These are phyloP conservation scores for Geotrichum citri-aurantii DNA, from an alignment of 1,139 yeast genomes.

Conservation along the genomic window DNA sequence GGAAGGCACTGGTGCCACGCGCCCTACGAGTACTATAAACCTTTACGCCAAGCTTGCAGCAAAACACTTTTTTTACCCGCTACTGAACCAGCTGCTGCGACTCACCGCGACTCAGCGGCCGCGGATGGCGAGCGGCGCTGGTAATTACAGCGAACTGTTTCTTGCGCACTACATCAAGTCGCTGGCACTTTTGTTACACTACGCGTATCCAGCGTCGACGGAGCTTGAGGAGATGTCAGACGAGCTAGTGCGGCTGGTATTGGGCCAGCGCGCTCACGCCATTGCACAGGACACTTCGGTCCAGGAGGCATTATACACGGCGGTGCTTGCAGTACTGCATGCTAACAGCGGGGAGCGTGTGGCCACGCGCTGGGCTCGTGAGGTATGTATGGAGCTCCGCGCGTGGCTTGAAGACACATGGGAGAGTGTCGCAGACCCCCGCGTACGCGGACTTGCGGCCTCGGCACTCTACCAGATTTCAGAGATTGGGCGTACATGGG, in stretches of 20 bases:
- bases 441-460: constrained; percentile 46
- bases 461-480: constrained; percentile 43
- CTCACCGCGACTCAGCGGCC: constrained; percentile 18
- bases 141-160: constrained; percentile 51
- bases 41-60: constrained; percentile 45
- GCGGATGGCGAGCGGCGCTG: constrained; percentile 33
- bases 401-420: constrained; percentile 43
- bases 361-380: constrained; percentile 32
- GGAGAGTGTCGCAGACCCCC: constrained; percentile 41
- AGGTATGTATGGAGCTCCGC: constrained; percentile 36
- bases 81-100: constrained; percentile 40
- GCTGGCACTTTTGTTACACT: constrained; percentile 48
- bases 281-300: constrained; percentile 1
- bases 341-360: constrained; percentile 40
- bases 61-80: constrained; percentile 49
- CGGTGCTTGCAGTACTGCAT: constrained; percentile 16
- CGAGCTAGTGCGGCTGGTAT: constrained; percentile 45
- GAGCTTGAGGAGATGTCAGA: constrained; percentile 53
- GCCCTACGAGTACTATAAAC: constrained; percentile 28
- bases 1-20: constrained; percentile 10
- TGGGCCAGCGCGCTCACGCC: constrained; percentile 20
- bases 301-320: constrained; percentile 14
- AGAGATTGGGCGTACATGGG: constrained; percentile 32
- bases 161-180: constrained; percentile 57
- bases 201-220: constrained; percentile 51